Conservation (phyloP, 2,329 filamentous ascomycete species). For the Colletotrichum lentis region DNA sequence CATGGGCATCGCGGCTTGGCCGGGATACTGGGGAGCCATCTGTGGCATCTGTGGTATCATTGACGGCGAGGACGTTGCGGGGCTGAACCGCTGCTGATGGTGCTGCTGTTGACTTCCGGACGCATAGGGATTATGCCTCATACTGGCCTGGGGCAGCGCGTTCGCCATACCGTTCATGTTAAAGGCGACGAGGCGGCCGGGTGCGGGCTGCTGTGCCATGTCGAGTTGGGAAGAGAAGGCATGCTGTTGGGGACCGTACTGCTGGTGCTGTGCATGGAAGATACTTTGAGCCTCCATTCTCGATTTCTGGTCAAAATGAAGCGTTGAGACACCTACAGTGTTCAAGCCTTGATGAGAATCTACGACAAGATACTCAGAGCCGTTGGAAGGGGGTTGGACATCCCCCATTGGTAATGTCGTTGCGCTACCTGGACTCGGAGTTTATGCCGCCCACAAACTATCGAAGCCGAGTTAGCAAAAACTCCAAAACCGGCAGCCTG, state of each 20-base stretch:
- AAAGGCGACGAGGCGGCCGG: slow-evolving; percentile 50
- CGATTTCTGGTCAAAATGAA: slow-evolving; percentile 18
- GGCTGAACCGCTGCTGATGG: slow-evolving; percentile 46
- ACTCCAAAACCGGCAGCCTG: background rate
- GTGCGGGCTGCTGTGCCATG: slow-evolving; percentile 46
- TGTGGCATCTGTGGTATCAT: slow-evolving; percentile 51
- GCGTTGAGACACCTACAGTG: slow-evolving; percentile 26
- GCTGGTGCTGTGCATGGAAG: slow-evolving; percentile 40
- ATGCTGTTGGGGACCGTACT: slow-evolving; percentile 49
- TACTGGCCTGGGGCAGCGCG: slow-evolving; percentile 53
- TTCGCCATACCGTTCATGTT: slow-evolving; percentile 58
- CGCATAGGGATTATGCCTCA: slow-evolving; percentile 51
- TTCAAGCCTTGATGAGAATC: slow-evolving; percentile 36
- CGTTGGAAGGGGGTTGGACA: slow-evolving; percentile 41
- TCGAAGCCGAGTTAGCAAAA: slow-evolving; percentile 23
- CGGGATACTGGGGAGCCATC: slow-evolving; percentile 51
- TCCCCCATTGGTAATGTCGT: slow-evolving; percentile 47
- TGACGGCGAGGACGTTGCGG: slow-evolving; percentile 46
- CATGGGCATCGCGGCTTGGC: slow-evolving; percentile 50
- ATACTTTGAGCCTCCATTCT: slow-evolving; percentile 35
- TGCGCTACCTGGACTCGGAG: slow-evolving; percentile 17
- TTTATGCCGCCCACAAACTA: slow-evolving; percentile 35
- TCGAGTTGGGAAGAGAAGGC: slow-evolving; percentile 55
- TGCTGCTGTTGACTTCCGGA: slow-evolving; percentile 48
- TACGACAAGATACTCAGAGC: slow-evolving; percentile 38